Conservation (phyloP, 2,329 filamentous ascomycete genomes). For the Fusarium camptoceras region DNA sequence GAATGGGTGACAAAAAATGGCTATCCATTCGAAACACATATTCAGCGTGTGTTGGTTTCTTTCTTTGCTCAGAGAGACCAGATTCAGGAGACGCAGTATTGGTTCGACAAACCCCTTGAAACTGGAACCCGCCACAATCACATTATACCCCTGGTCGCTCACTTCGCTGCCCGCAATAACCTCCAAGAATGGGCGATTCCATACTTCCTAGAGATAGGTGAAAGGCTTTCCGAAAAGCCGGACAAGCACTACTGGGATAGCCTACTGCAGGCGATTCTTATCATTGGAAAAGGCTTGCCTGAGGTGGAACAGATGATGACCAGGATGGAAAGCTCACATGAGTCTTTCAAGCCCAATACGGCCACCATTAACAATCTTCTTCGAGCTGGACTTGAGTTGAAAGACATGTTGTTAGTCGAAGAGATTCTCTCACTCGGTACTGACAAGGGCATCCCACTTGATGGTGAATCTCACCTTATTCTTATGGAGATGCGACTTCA, state of each 20-base stretch:
- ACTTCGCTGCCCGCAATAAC: conserved; percentile 69
- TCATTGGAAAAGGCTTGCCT: conserved; percentile 73
- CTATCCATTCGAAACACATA: conserved; percentile 56
- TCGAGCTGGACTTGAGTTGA: conserved; percentile 74
- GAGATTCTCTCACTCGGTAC: conserved; percentile 76
- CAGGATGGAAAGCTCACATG: conserved; percentile 75
- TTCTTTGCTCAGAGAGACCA: conserved; percentile 72
- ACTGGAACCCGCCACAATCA: conserved; percentile 34
- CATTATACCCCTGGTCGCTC: conserved; percentile 49
- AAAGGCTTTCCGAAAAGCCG: conserved; percentile 56
- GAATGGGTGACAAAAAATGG: conserved; percentile 62
- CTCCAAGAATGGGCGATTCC: conserved; percentile 71
- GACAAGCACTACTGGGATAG: conserved; percentile 75
- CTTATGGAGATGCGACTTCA: conserved; percentile 82
- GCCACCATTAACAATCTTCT: conserved; percentile 82
- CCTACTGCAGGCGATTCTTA: conserved; percentile 78
- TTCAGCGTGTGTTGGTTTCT: conserved; percentile 67
- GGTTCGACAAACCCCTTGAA: conserved; percentile 71
- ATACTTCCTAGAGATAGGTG: conserved; percentile 66
- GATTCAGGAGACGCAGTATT: conserved; percentile 71
- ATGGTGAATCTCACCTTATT: conserved; percentile 77
- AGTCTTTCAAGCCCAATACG: conserved; percentile 69
- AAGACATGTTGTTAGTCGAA: conserved; percentile 78
- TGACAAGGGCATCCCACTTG: conserved; percentile 72
- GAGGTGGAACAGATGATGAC: conserved; percentile 66